A percentile compares a stretch with the other conserved stretches of the same genome.
Evolutionary conservation across 169 alveolate species (phyloP).

Genomic region (Cryptosporidium muris): DNA sequence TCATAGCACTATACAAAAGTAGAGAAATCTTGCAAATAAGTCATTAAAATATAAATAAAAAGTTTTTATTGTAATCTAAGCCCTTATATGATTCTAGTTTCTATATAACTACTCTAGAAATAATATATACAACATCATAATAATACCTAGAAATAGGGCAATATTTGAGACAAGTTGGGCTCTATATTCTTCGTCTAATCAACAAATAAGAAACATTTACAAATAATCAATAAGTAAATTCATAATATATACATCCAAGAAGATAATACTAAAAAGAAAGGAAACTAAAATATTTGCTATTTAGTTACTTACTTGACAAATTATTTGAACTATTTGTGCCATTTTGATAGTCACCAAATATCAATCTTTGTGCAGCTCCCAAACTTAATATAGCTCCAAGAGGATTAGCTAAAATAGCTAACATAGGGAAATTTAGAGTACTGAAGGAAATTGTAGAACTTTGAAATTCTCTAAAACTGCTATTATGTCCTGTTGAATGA

Average conservation of each 20-base stretch:
- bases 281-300: constrained; percentile 1
- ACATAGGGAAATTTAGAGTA: constrained; percentile 8
- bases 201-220: too few species aligned
- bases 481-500: background rate
- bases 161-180: constrained; percentile 34
- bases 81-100: too few species aligned
- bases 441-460: constrained; percentile 10
- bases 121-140: constrained; percentile 56
- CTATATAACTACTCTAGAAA: constrained; percentile 14
- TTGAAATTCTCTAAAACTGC: constrained; percentile 3
- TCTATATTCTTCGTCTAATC: constrained; percentile 49
- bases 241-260: too few species aligned
- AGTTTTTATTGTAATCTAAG: too few species aligned
- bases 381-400: constrained; percentile 35
- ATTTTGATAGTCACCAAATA: constrained; percentile 21
- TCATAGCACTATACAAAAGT: background rate
- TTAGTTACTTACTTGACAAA: too few species aligned
- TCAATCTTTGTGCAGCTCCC: constrained; percentile 37
- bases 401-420: constrained; percentile 57
- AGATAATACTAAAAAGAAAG: too few species aligned
- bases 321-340: background rate
- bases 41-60: background rate
- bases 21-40: background rate
- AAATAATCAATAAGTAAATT: too few species aligned
- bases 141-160: constrained; percentile 40